Conservation (phyloP, 2,329 filamentous ascomycete species). For the Ophiostoma tasmaniense region DNA sequence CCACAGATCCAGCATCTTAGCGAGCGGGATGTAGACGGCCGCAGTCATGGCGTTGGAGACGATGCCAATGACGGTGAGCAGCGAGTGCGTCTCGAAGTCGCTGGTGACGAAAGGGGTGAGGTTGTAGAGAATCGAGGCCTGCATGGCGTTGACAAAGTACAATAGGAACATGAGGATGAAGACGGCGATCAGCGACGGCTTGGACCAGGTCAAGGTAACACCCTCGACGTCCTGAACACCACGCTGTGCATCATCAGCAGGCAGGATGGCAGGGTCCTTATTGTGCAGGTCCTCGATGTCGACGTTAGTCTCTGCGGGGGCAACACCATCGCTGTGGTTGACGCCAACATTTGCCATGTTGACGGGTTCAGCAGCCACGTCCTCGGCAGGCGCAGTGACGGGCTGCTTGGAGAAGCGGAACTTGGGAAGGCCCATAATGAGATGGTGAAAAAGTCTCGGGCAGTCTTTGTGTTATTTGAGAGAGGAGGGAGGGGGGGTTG, state of each 20-base stretch:
- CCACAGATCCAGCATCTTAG: conserved; percentile 59
- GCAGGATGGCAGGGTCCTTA: conserved; percentile 10
- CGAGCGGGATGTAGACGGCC: conserved; percentile 54
- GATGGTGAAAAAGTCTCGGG: not conserved
- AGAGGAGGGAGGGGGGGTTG: not conserved
- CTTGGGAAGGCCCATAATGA: conserved; percentile 12
- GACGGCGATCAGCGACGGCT: conserved; percentile 32
- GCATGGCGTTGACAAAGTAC: conserved; percentile 43
- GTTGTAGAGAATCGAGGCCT: conserved; percentile 34
- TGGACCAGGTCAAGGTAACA: conserved; percentile 36
- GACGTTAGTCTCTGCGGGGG: not conserved
- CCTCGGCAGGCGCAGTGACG: conserved; percentile 5
- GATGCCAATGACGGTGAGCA: conserved; percentile 45
- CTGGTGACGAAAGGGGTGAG: conserved; percentile 43
- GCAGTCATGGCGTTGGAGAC: conserved; percentile 47
- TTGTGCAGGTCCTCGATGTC: conserved; percentile 9
- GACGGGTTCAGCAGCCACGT: not conserved
- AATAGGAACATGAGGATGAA: conserved; percentile 41
- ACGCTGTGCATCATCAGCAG: conserved; percentile 27
- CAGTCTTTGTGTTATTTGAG: not conserved
- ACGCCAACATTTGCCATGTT: not conserved
- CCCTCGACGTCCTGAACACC: conserved; percentile 43
- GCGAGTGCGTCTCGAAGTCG: conserved; percentile 42
- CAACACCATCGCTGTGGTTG: not conserved
- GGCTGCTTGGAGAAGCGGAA: conserved; percentile 10